phyloP scores from a whole-genome alignment of 176 grass and related monocot species.

The Themeda triandra region DNA sequence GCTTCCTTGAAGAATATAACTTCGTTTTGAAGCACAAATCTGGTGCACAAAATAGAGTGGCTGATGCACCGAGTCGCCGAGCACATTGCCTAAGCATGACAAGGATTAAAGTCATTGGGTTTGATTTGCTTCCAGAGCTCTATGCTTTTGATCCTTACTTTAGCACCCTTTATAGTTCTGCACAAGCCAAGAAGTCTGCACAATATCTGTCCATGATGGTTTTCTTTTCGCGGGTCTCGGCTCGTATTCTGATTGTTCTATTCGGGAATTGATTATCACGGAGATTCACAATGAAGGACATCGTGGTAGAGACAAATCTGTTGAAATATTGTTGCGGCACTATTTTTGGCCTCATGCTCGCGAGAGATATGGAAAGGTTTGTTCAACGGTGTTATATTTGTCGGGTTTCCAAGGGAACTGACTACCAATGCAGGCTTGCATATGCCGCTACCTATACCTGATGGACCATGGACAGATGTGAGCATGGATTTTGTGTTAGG shows the following conservation, averaged over 20 bases:
- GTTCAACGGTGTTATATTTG: background rate
- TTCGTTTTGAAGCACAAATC: background rate
- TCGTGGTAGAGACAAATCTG: background rate
- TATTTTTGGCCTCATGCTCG: background rate
- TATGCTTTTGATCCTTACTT: background rate
- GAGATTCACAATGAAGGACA: background rate
- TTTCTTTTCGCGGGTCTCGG: background rate
- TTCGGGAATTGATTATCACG: background rate
- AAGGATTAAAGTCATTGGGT: too few relatives aligned
- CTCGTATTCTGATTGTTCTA: background rate
- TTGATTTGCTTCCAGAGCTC: background rate
- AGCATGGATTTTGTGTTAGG: background rate
- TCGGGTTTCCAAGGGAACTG: background rate
- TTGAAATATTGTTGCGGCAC: background rate
- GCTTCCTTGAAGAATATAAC: background rate
- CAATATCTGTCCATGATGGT: background rate
- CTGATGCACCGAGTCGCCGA: background rate
- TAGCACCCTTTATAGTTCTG: background rate
- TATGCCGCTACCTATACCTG: background rate
- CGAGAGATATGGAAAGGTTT: background rate
- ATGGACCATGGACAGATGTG: background rate
- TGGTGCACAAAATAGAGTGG: background rate
- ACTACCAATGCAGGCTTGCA: background rate
- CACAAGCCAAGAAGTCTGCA: background rate
- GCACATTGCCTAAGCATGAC: too few relatives aligned